These are phyloP conservation scores for Conringia planisiliqua DNA, from an alignment of 345 rosid genomes.

Conservation along the genomic window DNA sequence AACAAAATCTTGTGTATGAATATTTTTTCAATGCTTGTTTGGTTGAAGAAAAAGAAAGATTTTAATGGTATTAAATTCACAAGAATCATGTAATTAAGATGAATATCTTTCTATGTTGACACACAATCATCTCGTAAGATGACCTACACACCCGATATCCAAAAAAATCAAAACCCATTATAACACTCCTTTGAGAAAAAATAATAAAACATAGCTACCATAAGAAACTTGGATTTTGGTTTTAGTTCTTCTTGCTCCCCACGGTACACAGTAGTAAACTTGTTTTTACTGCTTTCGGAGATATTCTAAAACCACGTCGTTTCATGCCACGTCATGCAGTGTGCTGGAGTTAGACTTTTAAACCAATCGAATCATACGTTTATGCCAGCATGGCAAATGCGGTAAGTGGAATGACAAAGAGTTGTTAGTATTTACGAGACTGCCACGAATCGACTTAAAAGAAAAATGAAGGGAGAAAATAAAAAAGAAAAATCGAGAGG, in stretches of 20 bases:
- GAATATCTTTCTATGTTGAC: too few relatives aligned
- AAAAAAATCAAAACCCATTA: too few relatives aligned
- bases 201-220: too few relatives aligned
- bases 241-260: not conserved
- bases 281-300: not conserved
- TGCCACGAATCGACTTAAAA: slow-evolving; percentile 17
- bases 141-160: too few relatives aligned
- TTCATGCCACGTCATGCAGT: slow-evolving; percentile 4
- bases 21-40: too few relatives aligned
- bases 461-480: not conserved
- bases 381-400: slow-evolving; percentile 18
- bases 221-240: not conserved
- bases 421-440: not conserved
- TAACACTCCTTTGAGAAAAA: too few relatives aligned
- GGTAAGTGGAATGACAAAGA: not conserved
- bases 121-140: too few relatives aligned
- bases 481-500: not conserved
- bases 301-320: not conserved
- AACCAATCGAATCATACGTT: slow-evolving; percentile 1
- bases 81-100: too few relatives aligned
- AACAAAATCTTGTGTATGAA: too few relatives aligned
- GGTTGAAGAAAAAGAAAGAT: too few relatives aligned
- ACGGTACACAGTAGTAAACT: not conserved
- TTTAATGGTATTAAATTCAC: too few relatives aligned
- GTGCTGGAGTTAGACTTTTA: slow-evolving; percentile 20